Conservation (phyloP, 1,139 yeast genomes). For the Suhomyces wounanorum region DNA sequence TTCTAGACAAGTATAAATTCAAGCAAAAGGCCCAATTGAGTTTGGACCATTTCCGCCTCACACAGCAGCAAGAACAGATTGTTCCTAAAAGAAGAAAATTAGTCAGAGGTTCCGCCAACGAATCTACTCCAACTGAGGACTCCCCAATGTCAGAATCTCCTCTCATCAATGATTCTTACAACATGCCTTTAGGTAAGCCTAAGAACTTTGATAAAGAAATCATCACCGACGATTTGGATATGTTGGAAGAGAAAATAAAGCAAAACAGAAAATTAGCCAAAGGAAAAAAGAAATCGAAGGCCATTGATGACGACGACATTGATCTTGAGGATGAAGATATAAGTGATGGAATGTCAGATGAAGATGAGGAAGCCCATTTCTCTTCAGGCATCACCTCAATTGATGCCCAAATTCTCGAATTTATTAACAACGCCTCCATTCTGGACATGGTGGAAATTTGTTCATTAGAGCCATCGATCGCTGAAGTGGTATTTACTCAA, state of each 20-base stretch:
- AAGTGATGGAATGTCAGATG: slow-evolving; percentile 44
- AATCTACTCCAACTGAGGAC: slow-evolving; percentile 1
- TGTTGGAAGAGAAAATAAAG: slow-evolving; percentile 40
- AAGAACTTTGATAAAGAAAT: slow-evolving; percentile 7
- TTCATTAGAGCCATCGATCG: slow-evolving; percentile 67
- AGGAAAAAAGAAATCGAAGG: slow-evolving; percentile 18
- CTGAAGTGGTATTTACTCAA: slow-evolving; percentile 56
- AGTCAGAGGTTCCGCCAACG: slow-evolving; percentile 30
- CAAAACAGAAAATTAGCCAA: slow-evolving; percentile 29
- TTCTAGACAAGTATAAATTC: slow-evolving; percentile 51
- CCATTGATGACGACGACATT: slow-evolving; percentile 38
- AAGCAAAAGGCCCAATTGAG: slow-evolving; percentile 31
- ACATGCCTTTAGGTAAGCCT: background rate
- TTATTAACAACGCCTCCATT: slow-evolving; percentile 73
- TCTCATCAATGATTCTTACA: background rate
- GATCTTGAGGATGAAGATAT: slow-evolving; percentile 41
- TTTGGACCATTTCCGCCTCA: slow-evolving; percentile 24
- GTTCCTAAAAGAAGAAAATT: slow-evolving; percentile 36
- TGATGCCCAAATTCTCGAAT: slow-evolving; percentile 69
- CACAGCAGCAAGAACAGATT: slow-evolving; percentile 15
- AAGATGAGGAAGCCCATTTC: slow-evolving; percentile 39
- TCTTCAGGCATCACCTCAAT: slow-evolving; percentile 49
- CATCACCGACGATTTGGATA: slow-evolving; percentile 38
- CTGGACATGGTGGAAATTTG: slow-evolving; percentile 82
- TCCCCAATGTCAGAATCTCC: slow-evolving; percentile 5